phyloP scores from a whole-genome alignment of 169 alveolate species.

The Cryptosporidium muris region DNA sequence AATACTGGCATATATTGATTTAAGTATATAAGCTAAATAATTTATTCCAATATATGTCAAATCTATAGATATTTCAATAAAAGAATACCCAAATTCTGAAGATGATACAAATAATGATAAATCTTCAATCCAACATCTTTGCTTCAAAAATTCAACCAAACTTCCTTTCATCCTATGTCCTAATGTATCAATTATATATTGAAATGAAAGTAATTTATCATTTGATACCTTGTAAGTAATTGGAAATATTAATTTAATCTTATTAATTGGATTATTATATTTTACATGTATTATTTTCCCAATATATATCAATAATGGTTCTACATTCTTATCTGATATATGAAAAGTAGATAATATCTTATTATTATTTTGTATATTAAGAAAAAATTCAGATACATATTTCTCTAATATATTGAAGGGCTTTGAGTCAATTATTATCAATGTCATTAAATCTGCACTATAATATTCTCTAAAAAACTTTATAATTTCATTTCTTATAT shows the following conservation, averaged over 20 bases:
- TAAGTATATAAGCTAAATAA: background rate
- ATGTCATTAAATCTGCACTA: constrained; percentile 79
- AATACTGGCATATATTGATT: constrained; percentile 15
- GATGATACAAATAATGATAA: background rate
- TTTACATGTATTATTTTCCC: constrained; percentile 8
- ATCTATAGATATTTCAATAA: background rate
- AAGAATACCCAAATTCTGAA: constrained; percentile 14
- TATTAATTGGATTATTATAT: background rate
- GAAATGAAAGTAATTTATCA: background rate
- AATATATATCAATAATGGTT: constrained; percentile 10
- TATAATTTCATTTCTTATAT: constrained; percentile 33
- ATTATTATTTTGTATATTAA: constrained; percentile 27
- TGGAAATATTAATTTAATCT: constrained; percentile 33
- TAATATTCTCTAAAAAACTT: constrained; percentile 77
- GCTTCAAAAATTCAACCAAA: background rate
- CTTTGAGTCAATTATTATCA: constrained; percentile 75
- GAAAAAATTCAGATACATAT: constrained; percentile 21
- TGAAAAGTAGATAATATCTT: background rate
- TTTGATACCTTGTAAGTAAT: constrained; percentile 10
- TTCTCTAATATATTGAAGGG: constrained; percentile 65
- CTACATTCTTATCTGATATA: constrained; percentile 2
- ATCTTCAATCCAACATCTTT: background rate
- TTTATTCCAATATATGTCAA: constrained; percentile 16
- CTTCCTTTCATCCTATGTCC: constrained; percentile 8
- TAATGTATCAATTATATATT: background rate